Percentiles rank a stretch among this genome's conserved stretches.
Evolutionary conservation across 2,329 filamentous ascomycete genomes (phyloP).

Genomic region (Alternaria arborescens): DNA sequence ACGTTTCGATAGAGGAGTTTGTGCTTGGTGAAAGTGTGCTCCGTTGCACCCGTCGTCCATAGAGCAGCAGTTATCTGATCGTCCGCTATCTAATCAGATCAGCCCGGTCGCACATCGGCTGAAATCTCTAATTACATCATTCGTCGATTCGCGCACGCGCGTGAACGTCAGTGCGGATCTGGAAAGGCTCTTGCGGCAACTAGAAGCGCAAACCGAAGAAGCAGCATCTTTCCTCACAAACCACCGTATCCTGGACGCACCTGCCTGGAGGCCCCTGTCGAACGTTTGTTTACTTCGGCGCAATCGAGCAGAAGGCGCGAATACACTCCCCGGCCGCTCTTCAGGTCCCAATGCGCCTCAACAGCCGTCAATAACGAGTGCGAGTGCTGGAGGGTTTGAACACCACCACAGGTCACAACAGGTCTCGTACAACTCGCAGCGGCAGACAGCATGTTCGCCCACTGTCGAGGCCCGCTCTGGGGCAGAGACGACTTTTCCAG

Average conservation of each 20-base stretch:
- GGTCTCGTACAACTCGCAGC: conserved; percentile 15
- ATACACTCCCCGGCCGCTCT: conserved; percentile 7
- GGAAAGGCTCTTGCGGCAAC: conserved; percentile 18
- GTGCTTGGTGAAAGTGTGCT: background rate
- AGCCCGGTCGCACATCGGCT: background rate
- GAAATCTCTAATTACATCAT: conserved; percentile 18
- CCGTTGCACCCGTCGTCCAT: conserved; percentile 1
- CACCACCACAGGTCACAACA: conserved; percentile 19
- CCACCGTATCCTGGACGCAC: background rate
- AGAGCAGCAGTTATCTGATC: background rate
- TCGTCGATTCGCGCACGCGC: conserved; percentile 12
- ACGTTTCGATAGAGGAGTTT: background rate
- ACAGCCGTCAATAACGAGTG: conserved; percentile 24
- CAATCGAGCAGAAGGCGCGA: background rate
- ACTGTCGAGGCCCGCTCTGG: conserved; percentile 68
- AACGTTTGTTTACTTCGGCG: conserved; percentile 10
- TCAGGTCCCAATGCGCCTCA: conserved; percentile 24
- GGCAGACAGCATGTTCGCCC: conserved; percentile 59
- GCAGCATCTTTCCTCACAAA: conserved; percentile 6
- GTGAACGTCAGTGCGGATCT: conserved; percentile 20
- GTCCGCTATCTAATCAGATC: conserved; percentile 6
- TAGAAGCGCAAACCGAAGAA: conserved; percentile 9
- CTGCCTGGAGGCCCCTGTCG: background rate
- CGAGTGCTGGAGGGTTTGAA: conserved; percentile 25
- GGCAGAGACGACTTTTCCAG: conserved; percentile 67